A percentile compares a stretch with the other conserved stretches of the same genome.
These are phyloP conservation scores for Malassezia japonica DNA, from an alignment of 1,284 basidiomycete species.

Conservation along the genomic window DNA sequence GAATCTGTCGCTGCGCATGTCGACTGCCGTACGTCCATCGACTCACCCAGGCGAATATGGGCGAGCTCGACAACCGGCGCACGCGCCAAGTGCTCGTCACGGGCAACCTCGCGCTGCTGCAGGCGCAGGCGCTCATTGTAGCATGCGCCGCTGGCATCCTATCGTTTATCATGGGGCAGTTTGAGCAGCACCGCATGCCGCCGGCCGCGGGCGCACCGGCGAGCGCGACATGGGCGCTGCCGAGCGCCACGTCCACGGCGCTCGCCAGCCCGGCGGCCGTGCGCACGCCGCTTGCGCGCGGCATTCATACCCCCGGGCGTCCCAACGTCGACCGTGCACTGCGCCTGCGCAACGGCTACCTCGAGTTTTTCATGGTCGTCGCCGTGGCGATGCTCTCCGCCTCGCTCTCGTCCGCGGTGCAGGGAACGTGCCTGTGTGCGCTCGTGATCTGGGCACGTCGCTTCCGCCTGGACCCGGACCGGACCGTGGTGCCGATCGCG, in stretches of 20 bases:
- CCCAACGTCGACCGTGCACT: constrained; percentile 36
- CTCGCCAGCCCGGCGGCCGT: constrained; percentile 5
- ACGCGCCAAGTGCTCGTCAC: constrained; percentile 62
- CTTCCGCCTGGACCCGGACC: constrained; percentile 76
- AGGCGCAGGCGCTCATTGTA: constrained; percentile 84
- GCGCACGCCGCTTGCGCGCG: constrained; percentile 16
- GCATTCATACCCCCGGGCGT: constrained; percentile 22
- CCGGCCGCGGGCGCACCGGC: neutral
- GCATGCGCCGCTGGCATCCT: constrained; percentile 74
- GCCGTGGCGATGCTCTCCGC: constrained; percentile 82
- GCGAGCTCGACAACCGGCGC: constrained; percentile 68
- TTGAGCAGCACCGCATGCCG: constrained; percentile 19
- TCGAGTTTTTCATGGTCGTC: constrained; percentile 67
- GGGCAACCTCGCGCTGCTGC: constrained; percentile 76
- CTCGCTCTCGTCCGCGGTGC: constrained; percentile 64
- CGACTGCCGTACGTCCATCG: constrained; percentile 50
- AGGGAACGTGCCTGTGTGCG: constrained; percentile 86
- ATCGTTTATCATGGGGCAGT: constrained; percentile 62
- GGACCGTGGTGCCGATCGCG: constrained; percentile 87
- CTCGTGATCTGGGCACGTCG: constrained; percentile 70
- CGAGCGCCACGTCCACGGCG: neutral
- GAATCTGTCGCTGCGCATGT: constrained; percentile 58
- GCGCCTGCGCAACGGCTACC: constrained; percentile 49
- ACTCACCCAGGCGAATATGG: constrained; percentile 57
- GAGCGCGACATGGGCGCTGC: constrained; percentile 4